Evolutionary conservation across 257 asterid genomes (phyloP), one percentile per base, ranked within the genome.

Genomic region (Solanum appendiculatum): DNA sequence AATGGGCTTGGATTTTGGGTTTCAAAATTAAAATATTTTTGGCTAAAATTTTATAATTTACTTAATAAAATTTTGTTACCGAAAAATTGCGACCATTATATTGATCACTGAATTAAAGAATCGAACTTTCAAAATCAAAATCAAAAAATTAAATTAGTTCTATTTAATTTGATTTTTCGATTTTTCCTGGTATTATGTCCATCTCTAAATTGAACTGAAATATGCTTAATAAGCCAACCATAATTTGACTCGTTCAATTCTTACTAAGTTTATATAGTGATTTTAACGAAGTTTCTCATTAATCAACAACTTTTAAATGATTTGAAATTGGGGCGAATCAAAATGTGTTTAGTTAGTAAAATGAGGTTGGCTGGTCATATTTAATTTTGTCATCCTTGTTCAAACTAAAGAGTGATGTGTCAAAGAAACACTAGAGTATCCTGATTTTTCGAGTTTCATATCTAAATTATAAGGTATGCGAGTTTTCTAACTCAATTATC

Each of bases 151-250:
- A 10, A 23, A 60, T n/a, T n/a, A 0, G 25, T 18, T 5, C 12
- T 1, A 20, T 56, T 56, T 56, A 8, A 20, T 56, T 60, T n/a
- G 3, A 56, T 56, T 7, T 60, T 60, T 60, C 1, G 0, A 23
- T 9, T 2, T 58, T 58, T n/a, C n/a, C 1, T 1, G 0, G 0
- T n/a, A 9, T 5, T 56, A 6, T 56, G 64, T 20, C 7, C 25
- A 56, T 56, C 5, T 54, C 4, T 56, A 56, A 25, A 56, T 56
- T 4, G 15, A 60, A n/a, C 1, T n/a, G 69, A n/a, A 60, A 60
- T n/a, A 60, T n/a, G 15, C 7, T 60, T n/a, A 60, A n/a, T 23
- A n/a, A 9, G 16, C 25, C 14, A 0, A 3, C n/a, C 3, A n/a
- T 9, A 10, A n/a, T 10, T 60, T 60, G 16, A 60, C 29, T n/a